Evolutionary conservation across 768 basidiomycete species (phyloP), one percentile per base, ranked within the genome.

Genomic region (Jaapia argillacea): DNA sequence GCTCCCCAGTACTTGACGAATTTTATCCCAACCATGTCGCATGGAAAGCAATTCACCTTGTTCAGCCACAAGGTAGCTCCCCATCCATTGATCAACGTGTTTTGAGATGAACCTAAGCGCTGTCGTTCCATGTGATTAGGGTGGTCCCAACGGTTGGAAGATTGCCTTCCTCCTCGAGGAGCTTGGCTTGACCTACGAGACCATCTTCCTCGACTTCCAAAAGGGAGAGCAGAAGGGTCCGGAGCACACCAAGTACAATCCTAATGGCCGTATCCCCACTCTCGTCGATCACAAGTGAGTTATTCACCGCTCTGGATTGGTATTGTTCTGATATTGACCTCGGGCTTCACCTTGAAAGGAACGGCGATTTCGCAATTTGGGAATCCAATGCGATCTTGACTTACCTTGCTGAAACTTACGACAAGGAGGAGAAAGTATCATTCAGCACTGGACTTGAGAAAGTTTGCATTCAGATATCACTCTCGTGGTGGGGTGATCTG

Each of bases 361-460:
- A 45, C 35, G 20, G 22, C 21, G 52, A 52, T 31, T 55, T 57
- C 40, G 37, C 43, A 5, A 44, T 54, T 3, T 55, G 55, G 26
- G 57, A 58, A 44, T 43, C 51, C 16, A 61, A 58, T 24, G 64
- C 64, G 42, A 63, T 68, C 38, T 43, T 66, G 33, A 50, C 63
- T 3, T 68, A 64, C 51, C 50, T 68, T 20, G 50, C 53, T 13
- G 59, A 63, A 47, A 49, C 57, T 36, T 68, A 66, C 48, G 69
- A 70, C 48, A 49, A 31, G 18, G 61, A 65, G 5, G 43, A 55
- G 55, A 63, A 60, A 52, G 40, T 62, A 21, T 10, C 10, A 7
- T 12, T 21, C 10, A 33, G 28, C 28, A 38, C 37, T 21, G 37
- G 20, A 7, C 10, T 21, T 7, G 37, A 38, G 13, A 38, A 38